A percentile compares a stretch with the other conserved stretches of the same genome.
These are phyloP conservation scores for Intubia oerlemansii DNA, from an alignment of 2,329 filamentous ascomycete genomes.

Conservation along the genomic window DNA sequence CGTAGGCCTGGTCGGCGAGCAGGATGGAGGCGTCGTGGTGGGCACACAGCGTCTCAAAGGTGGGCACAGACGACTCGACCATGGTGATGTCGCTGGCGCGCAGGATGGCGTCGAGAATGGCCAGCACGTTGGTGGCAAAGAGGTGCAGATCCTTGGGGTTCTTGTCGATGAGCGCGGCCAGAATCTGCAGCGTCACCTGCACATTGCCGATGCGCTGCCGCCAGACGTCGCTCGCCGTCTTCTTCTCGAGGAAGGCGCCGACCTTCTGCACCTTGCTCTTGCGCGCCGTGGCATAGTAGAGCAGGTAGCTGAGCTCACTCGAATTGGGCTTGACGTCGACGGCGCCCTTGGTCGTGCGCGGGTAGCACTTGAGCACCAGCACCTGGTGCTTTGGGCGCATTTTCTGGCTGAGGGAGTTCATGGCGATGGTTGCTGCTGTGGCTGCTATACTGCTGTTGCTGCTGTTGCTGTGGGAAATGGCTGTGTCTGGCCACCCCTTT, in stretches of 20 bases:
- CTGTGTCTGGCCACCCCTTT: too few species aligned
- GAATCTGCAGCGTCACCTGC: constrained; percentile 83
- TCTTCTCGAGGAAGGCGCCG: constrained; percentile 82
- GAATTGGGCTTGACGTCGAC: constrained; percentile 91
- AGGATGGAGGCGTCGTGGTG: constrained; percentile 74
- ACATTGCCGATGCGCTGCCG: constrained; percentile 77
- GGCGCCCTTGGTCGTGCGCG: constrained; percentile 72
- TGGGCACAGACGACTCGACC: constrained; percentile 73
- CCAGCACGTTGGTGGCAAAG: constrained; percentile 67
- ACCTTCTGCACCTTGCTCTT: constrained; percentile 94
- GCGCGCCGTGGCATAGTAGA: constrained; percentile 90
- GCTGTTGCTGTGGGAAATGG: too few species aligned
- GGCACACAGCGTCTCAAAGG: constrained; percentile 73
- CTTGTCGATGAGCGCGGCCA: constrained; percentile 83
- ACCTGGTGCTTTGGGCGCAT: constrained; percentile 93
- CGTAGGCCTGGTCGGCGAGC: constrained; percentile 66
- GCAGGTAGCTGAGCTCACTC: constrained; percentile 86
- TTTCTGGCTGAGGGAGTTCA: constrained; percentile 45
- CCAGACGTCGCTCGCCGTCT: constrained; percentile 80
- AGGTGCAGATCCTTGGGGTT: constrained; percentile 75
- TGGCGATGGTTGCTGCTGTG: constrained; percentile 17
- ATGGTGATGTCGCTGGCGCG: constrained; percentile 75
- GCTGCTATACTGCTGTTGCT: too few species aligned
- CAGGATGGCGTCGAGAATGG: constrained; percentile 64
- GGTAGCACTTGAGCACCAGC: constrained; percentile 88